Percentiles rank a stretch among this genome's conserved stretches.
Evolutionary conservation across 2,329 filamentous ascomycete species (phyloP).

Genomic region (Penicillium hordei): DNA sequence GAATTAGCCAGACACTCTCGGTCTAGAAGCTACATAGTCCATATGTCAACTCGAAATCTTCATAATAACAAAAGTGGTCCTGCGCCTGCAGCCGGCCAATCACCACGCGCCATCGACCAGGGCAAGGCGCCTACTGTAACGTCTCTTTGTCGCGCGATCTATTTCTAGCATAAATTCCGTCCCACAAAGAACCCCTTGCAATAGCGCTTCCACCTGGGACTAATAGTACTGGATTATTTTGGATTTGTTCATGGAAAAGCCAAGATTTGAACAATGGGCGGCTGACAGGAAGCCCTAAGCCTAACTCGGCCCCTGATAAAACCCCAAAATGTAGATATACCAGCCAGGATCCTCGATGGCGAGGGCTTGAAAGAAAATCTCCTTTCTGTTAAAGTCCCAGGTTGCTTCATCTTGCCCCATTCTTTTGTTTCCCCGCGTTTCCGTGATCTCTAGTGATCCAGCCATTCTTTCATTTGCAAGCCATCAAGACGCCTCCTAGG

Average conservation of each 20-base stretch:
- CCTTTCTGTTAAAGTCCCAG: background rate
- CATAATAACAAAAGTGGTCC: slow-evolving; percentile 4
- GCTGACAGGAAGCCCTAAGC: slow-evolving; percentile 7
- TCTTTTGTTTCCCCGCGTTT: slow-evolving; percentile 5
- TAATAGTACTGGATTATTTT: background rate
- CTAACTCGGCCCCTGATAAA: background rate
- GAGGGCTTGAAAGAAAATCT: slow-evolving; percentile 2
- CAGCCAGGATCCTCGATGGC: background rate
- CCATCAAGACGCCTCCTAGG: slow-evolving; percentile 4
- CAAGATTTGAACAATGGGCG: slow-evolving; percentile 3
- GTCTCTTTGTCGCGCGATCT: slow-evolving; percentile 15
- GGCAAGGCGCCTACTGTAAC: slow-evolving; percentile 13
- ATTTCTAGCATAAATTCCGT: slow-evolving; percentile 11
- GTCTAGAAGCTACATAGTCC: background rate
- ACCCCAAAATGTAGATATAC: slow-evolving; percentile 7
- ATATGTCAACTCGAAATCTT: slow-evolving; percentile 1
- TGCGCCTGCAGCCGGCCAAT: slow-evolving; percentile 7
- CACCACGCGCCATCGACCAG: slow-evolving; percentile 3
- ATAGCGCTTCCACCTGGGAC: background rate
- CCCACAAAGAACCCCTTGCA: slow-evolving; percentile 14
- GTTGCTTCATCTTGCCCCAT: slow-evolving; percentile 10
- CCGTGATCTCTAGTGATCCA: background rate
- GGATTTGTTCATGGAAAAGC: background rate
- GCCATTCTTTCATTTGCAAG: slow-evolving; percentile 11
- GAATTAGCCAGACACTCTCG: background rate